These are phyloP conservation scores for Trichosporon ovoides DNA, from an alignment of 1,284 basidiomycete genomes.

Conservation along the genomic window DNA sequence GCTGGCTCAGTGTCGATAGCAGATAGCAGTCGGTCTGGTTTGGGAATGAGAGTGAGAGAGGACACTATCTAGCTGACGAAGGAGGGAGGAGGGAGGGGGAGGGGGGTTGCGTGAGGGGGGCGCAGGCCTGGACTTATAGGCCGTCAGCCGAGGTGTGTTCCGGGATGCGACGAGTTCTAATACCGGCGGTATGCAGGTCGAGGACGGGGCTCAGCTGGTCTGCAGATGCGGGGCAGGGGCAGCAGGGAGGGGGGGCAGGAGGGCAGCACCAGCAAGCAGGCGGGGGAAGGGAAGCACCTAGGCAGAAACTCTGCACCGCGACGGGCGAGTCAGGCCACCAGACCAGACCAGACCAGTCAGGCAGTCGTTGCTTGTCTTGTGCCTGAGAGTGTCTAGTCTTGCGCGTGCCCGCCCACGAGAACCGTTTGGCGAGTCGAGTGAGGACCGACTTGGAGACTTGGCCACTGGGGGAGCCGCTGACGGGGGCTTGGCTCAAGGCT, in stretches of 20 bases:
- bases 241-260: no score
- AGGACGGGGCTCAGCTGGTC: not conserved
- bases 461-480: not conserved
- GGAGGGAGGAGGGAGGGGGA: no score
- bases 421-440: not conserved
- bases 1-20: no score
- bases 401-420: not conserved
- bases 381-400: not conserved
- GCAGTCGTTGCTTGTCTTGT: not conserved
- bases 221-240: not conserved
- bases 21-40: no score
- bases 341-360: not conserved
- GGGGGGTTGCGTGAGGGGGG: no score
- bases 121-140: no score
- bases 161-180: slow-evolving; percentile 1
- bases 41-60: no score
- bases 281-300: not conserved
- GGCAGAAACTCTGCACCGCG: not conserved
- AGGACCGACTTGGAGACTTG: no score
- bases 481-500: not conserved
- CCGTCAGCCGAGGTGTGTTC: not conserved
- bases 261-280: no score
- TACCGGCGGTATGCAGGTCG: slow-evolving; percentile 4
- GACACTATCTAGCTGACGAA: no score
- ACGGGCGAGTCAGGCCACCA: not conserved